Evolutionary conservation across 345 rosid genomes (phyloP).

Genomic region (Lagerstroemia speciosa): DNA sequence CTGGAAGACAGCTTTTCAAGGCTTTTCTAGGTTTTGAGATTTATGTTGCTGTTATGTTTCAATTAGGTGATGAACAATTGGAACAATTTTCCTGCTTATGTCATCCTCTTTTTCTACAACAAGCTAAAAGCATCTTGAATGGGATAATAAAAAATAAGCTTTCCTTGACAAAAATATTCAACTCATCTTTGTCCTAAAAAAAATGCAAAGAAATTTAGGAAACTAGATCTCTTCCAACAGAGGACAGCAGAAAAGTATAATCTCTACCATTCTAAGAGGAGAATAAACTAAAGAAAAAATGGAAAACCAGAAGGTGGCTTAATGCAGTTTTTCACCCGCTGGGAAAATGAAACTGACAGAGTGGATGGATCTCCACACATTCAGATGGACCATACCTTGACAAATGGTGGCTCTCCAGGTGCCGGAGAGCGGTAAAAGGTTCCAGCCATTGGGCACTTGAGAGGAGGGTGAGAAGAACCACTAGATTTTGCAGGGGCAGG

Average conservation of each 20-base stretch:
- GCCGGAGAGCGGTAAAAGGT: slow-evolving; percentile 77
- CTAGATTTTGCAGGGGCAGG: slow-evolving; percentile 37
- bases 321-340: neutral
- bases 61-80: neutral
- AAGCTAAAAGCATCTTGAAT: neutral
- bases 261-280: neutral
- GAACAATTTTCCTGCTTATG: neutral
- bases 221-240: neutral
- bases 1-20: neutral
- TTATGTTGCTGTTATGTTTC: neutral
- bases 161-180: neutral
- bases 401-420: slow-evolving; percentile 92
- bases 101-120: neutral
- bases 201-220: neutral
- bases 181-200: neutral
- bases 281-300: neutral
- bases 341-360: neutral
- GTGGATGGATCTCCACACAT: neutral
- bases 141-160: neutral
- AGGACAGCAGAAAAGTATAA: neutral
- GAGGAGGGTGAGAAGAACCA: slow-evolving; percentile 47
- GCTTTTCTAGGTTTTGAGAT: neutral
- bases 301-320: neutral
- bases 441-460: slow-evolving; percentile 96
- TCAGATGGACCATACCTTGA: slow-evolving; percentile 42